Base-by-base conservation (phyloP, 768 basidiomycete genomes). In the Leccinum fibrillosum region DNA sequence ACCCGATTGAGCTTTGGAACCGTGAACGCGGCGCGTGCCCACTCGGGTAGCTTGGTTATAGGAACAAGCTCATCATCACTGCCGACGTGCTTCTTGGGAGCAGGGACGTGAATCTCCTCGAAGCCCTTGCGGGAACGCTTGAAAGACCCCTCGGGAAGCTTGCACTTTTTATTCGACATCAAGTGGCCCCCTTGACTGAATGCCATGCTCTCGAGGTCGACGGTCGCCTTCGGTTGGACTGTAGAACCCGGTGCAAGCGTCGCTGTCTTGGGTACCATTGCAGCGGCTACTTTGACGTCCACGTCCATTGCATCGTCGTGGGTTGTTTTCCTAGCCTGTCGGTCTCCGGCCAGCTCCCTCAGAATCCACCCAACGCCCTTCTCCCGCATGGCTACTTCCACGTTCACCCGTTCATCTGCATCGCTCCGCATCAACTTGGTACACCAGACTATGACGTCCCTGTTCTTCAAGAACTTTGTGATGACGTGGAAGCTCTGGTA, bases 151-250 rank as follows among this genome's bases (percentile, higher is more conserved):
- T 97, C 94, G 0, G 97, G 97, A 3, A 98, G 86, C 71, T 95
- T 97, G 76, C 90, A 92, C 76, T 98, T 98, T 76, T 98, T 98
- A 78, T 98, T 98, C 15, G 92, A 92, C 96, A 98, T 99, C 60
- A 98, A 77, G 60, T 98, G 95, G 0, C 92, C 94, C 23, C 95
- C 97, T 66, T 98, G 94, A 49, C 86, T 86, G 75, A 99, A 99
- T n/a, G 92, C 88, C 88, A 98, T 90, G 58, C 85, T 83, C 66
- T 97, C 94, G 53, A 99, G 79, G 70, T 98, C 97, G 35, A 99
- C 82, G 0, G 83, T 87, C 39, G 79, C 80, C 64, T 93, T 92
- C 4, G 94, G 95, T 63, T 93, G 90, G 2, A 94, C 83, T 0
- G 84, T 86, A 1, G 92, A 91, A 2, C 94, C 94, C 4, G 95